Conservation (phyloP, 2,329 filamentous ascomycete genomes). For the Cladosporium colombiae region DNA sequence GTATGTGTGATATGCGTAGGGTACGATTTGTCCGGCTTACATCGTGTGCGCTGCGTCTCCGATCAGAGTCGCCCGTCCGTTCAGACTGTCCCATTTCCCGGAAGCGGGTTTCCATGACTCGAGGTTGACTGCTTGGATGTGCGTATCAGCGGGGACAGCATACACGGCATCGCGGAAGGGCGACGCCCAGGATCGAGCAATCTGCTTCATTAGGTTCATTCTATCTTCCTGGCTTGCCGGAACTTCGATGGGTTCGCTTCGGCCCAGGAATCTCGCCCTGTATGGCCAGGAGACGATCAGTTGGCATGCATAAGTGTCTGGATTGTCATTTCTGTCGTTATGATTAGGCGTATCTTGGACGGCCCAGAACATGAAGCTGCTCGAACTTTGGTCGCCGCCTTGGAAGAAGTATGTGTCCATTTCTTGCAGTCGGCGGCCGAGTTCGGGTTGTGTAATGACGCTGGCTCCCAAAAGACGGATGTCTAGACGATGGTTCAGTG, state of each 20-base stretch:
- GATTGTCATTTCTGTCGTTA: constrained; percentile 9
- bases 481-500: constrained; percentile 42
- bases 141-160: constrained; percentile 19
- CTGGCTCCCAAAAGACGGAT: constrained; percentile 49
- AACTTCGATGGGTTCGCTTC: constrained; percentile 37
- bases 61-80: constrained; percentile 7
- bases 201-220: constrained; percentile 23
- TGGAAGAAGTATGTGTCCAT: constrained; percentile 59
- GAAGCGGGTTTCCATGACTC: constrained; percentile 23
- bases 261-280: constrained; percentile 27
- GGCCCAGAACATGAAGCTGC: constrained; percentile 57
- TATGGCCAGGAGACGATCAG: constrained; percentile 50
- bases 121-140: constrained; percentile 23
- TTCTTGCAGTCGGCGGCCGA: constrained; percentile 47
- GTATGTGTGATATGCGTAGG: not conserved
- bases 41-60: constrained; percentile 19
- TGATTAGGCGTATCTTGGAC: constrained; percentile 54
- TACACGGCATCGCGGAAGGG: constrained; percentile 22
- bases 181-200: constrained; percentile 21
- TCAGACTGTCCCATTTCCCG: not conserved
- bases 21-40: not conserved
- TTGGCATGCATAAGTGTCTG: constrained; percentile 20
- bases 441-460: constrained; percentile 42
- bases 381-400: constrained; percentile 54
- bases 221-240: constrained; percentile 40